These are phyloP conservation scores for Ceratobasidium sp. DNA, from an alignment of 1,284 basidiomycete species.

Conservation along the genomic window DNA sequence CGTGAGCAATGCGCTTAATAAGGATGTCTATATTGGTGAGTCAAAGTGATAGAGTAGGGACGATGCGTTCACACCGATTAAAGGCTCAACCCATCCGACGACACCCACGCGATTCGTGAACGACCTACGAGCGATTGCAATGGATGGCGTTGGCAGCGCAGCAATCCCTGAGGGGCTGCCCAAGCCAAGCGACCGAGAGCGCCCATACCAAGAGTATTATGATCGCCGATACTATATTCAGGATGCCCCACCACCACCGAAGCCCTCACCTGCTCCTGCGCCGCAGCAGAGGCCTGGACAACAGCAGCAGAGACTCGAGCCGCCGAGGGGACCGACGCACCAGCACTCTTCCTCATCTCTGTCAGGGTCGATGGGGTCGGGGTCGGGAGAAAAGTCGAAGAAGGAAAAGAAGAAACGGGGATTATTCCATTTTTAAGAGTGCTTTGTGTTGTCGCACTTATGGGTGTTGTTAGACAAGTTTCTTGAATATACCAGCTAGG, in stretches of 20 bases:
- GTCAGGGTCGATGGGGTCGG: constrained; percentile 44
- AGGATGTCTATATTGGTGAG: constrained; percentile 91
- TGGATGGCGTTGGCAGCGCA: constrained; percentile 76
- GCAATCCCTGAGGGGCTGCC: constrained; percentile 74
- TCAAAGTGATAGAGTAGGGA: constrained; percentile 24
- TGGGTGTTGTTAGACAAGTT: constrained; percentile 12
- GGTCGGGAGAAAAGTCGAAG: constrained; percentile 46
- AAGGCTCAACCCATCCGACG: constrained; percentile 88
- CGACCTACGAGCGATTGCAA: constrained; percentile 82
- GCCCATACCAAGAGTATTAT: constrained; percentile 71
- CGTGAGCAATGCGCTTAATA: constrained; percentile 74
- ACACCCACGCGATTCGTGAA: constrained; percentile 87
- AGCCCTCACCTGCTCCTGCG: constrained; percentile 53
- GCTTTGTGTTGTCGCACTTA: not conserved
- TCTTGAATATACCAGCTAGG: constrained; percentile 39
- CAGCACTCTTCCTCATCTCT: constrained; percentile 34
- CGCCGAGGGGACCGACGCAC: constrained; percentile 42
- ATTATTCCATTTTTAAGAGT: constrained; percentile 66
- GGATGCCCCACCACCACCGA: constrained; percentile 64
- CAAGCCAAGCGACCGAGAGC: constrained; percentile 59
- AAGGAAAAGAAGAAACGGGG: constrained; percentile 72
- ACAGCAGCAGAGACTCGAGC: constrained; percentile 19
- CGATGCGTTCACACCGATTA: not conserved
- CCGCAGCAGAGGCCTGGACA: constrained; percentile 59
- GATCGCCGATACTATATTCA: constrained; percentile 77